Evolutionary conservation across 139 green algal species (phyloP), one percentile per base, ranked within the genome.

Genomic region (Micractinium conductrix): DNA sequence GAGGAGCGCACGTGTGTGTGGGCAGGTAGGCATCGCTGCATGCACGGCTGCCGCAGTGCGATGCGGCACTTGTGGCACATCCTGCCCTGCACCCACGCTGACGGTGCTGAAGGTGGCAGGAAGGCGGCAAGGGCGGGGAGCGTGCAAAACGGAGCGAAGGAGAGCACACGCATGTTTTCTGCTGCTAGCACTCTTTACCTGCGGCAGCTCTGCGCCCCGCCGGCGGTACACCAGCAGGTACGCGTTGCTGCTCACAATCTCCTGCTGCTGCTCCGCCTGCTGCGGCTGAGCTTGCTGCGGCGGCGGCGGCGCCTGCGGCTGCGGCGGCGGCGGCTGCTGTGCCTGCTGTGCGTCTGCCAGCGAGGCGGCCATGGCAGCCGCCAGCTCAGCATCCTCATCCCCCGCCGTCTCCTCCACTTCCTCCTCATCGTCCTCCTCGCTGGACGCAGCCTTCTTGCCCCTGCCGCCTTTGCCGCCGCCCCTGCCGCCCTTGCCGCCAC

Each of bases 171-270:
- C n/a, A n/a, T n/a, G n/a, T n/a, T n/a, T n/a, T n/a, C n/a, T n/a
- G n/a, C n/a, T n/a, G n/a, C n/a, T n/a, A n/a, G n/a, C n/a, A n/a
- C n/a, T n/a, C n/a, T n/a, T n/a, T n/a, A n/a, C n/a, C 43, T n/a
- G 16, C 16, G 85, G 68, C 79, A 89, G 73, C 19, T 79, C 65
- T 1, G 81, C 80, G 37, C 81, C 88, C 0, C 62, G 38, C 22
- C 72, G 81, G 6, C 88, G 89, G 86, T 97, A 97, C 53, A 97
- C 85, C 73, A 97, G 87, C 80, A 96, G 91, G 92, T 97, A 97
- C 24, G 94, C 94, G 85, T 95, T 95, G 86, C 45, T 75, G 74
- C 74, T 85, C 48, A 83, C 68, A 60, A 90, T 86, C 45, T 89
- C 72, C 21, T 81, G 30, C 70, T 78, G 65, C 58, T 44, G 80